Base-by-base conservation (phyloP, 805 yeast genomes). In the Wilhelminamyces savonicus region DNA sequence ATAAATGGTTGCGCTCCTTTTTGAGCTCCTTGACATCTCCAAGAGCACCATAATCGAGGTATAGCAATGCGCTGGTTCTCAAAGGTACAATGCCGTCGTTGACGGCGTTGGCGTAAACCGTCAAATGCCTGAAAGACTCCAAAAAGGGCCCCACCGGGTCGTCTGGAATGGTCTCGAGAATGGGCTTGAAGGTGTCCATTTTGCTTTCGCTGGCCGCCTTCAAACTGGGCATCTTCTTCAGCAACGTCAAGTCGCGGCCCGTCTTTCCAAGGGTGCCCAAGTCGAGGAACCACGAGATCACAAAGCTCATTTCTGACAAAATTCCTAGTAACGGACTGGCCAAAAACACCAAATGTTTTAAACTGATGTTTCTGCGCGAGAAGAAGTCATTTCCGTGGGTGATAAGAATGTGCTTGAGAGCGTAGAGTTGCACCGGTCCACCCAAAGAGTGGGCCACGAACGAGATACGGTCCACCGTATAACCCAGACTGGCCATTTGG, bases 31-130 rank as follows among this genome's bases (percentile, higher is more conserved):
- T 48, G 4, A 62, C 63, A 21, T 60, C 61, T 2, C 67, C 69
- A 20, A 65, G 43, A 1, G 70, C 69, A 18, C 51, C 50, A 54
- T 63, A 65, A 38, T 65, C 71, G 29, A 65, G 41, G 30, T 62
- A 65, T 13, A 65, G 43, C 29, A 65, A 45, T 1, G 68, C 65
- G 19, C 66, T 50, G 1, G 71, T 65, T 27, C 71, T 43, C 19
- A 65, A 46, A 2, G 71, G 71, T 1, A 63, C 70, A 13, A 65
- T 64, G 2, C 71, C 71, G 36, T 65, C 71, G 32, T 64, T 63
- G 11, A 65, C 48, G 4, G 67, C 66, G 39, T 65, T 65, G 12
- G 71, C 70, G 37, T 65, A 65, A 4, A 63, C 37, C 2, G 66
- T 58, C 21, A 63, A 50, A 35, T 51, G 54, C 17, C 44, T 43